Base-by-base conservation (phyloP, 2,329 filamentous ascomycete species). In the Alternaria triticina region DNA sequence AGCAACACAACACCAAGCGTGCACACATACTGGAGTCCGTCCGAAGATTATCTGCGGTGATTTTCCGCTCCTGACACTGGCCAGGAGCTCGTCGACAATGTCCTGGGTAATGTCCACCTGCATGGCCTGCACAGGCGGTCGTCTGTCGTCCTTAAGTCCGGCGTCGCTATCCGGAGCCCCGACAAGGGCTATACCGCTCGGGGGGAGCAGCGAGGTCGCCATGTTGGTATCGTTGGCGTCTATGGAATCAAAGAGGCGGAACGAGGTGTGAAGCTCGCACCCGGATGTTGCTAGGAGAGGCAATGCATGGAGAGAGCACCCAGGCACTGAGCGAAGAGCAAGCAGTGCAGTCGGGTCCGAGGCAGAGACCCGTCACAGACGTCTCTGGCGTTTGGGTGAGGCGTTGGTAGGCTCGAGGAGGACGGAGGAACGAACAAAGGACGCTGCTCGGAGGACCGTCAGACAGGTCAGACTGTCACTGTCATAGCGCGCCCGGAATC, bases 41-140 rank as follows among this genome's bases (percentile, higher is more conserved):
- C 80, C 79, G 61, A 82, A 81, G 59, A 79, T 51, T 10, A 82
- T 73, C 71, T 80, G 76, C 28, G 80, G 78, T 36, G 74, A 65
- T 59, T 76, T 79, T 57, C 78, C 79, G 64, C 68, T 76, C 66
- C 72, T 70, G 47, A 77, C 68, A 70, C 75, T 77, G 63, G 78
- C 73, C 47, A 81, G 73, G 59, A 82, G 77, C 70, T 79, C 79
- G 70, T 82, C 75, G 72, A 81, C 69, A 52, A 81, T 74, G 63
- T 80, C 77, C 61, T 80, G 75, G 68, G 74, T 76, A 65, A 82
- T 79, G 52, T 81, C 78, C 54, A 82, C 71, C 69, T 80, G 79
- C 79, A 82, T 81, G 73, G 76, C 78, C 67, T 80, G 78, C 59
- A 77, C 64, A 36, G 76, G 70, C 60, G 72, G 64, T 47, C 65